Conservation (phyloP, 1,284 basidiomycete genomes). For the Ganoderma resinaceum region DNA sequence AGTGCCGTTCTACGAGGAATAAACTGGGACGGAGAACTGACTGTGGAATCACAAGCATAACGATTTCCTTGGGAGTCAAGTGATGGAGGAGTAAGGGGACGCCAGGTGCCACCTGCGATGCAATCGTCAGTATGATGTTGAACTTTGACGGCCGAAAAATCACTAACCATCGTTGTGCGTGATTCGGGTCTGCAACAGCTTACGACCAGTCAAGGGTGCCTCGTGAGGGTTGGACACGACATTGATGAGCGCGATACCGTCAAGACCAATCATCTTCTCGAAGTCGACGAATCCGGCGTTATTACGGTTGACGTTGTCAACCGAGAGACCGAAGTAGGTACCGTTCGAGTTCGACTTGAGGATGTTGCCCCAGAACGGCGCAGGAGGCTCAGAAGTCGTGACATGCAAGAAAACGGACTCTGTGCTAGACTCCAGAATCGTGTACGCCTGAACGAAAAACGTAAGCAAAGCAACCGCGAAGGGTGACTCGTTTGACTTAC, state of each 20-base stretch:
- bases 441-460: conserved; percentile 72
- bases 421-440: conserved; percentile 94
- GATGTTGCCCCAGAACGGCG: conserved; percentile 89
- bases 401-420: conserved; percentile 95
- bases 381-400: conserved; percentile 83
- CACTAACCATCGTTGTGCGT: conserved; percentile 93
- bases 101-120: conserved; percentile 84
- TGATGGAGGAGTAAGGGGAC: conserved; percentile 77
- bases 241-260: conserved; percentile 95
- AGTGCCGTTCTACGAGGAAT: neutral
- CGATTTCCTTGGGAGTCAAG: conserved; percentile 78
- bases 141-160: neutral
- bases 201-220: conserved; percentile 76
- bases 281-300: conserved; percentile 92
- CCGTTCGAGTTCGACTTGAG: conserved; percentile 99
- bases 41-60: conserved; percentile 80
- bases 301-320: conserved; percentile 92
- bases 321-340: conserved; percentile 91
- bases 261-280: conserved; percentile 96
- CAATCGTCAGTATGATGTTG: neutral
- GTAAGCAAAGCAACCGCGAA: conserved; percentile 5
- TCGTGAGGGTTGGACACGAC: conserved; percentile 85
- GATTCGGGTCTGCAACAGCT: conserved; percentile 86
- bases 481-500: conserved; percentile 48
- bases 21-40: conserved; percentile 45